These are phyloP conservation scores for Colletotrichum sojae DNA, from an alignment of 2,329 filamentous ascomycete species.

Conservation along the genomic window DNA sequence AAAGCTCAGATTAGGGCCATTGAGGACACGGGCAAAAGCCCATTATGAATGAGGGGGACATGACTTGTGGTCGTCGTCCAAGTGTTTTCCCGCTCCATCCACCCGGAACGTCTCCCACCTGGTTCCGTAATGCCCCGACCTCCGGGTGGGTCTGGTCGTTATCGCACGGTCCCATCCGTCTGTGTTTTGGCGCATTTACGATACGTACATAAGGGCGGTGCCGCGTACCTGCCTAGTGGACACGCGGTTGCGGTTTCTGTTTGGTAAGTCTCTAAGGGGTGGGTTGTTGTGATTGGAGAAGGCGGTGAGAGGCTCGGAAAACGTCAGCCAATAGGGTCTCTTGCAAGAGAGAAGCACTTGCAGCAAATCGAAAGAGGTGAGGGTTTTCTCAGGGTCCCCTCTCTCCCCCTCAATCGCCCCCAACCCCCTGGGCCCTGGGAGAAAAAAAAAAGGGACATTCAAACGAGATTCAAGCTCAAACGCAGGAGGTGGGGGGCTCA, in stretches of 20 bases:
- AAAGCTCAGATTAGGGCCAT: no score
- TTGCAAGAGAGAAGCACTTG: conserved; percentile 3
- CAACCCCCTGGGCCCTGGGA: neutral
- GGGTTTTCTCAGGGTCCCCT: conserved; percentile 24
- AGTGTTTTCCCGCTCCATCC: neutral
- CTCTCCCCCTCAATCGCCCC: neutral
- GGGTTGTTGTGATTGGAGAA: conserved; percentile 21
- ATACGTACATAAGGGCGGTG: no score
- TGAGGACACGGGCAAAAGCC: no score
- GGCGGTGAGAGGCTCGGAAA: conserved; percentile 1
- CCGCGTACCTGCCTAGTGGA: neutral
- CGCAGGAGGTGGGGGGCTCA: conserved; percentile 23
- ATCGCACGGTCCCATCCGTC: conserved; percentile 29
- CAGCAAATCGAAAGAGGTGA: neutral
- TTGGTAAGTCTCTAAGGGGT: neutral
- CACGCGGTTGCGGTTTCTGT: conserved; percentile 13
- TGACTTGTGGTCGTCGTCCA: no score
- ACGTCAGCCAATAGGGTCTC: conserved; percentile 10
- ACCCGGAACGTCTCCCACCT: neutral
- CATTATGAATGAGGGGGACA: no score
- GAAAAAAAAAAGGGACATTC: neutral
- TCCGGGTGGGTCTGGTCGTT: conserved; percentile 14
- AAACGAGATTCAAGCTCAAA: conserved; percentile 36
- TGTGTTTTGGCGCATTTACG: neutral
- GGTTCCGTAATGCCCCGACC: conserved; percentile 17